Conservation (phyloP, 805 yeast species). For the Ogataea trehaloabstinens region DNA sequence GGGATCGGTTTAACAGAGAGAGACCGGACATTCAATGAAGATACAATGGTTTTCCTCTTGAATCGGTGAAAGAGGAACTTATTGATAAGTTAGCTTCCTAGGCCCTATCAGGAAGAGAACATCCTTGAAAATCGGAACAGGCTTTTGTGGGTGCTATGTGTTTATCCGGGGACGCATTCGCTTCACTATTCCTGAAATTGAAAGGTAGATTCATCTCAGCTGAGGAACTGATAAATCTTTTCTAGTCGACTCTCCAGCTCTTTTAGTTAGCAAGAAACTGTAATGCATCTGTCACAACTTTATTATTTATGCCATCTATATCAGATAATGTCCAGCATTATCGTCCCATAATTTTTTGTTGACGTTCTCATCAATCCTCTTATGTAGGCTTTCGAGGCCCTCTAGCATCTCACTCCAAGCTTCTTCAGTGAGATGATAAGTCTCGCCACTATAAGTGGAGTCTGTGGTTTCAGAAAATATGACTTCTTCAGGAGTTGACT, state of each 20-base stretch:
- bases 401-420: constrained; percentile 18
- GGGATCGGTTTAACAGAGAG: neutral
- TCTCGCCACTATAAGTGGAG: constrained; percentile 8
- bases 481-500: constrained; percentile 1
- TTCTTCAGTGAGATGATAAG: constrained; percentile 7
- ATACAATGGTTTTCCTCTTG: neutral
- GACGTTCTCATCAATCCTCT: constrained; percentile 20
- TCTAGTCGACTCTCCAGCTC: too few relatives aligned
- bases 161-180: neutral
- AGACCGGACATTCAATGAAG: neutral
- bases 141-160: neutral
- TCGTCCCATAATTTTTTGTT: constrained; percentile 23
- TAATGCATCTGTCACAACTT: too few relatives aligned
- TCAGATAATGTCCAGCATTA: constrained; percentile 16
- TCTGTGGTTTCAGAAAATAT: neutral
- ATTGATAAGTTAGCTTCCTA: neutral
- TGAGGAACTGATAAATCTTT: neutral
- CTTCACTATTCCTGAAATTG: neutral
- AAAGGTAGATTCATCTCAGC: neutral
- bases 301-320: too few relatives aligned
- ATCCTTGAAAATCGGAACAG: neutral
- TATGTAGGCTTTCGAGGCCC: constrained; percentile 15
- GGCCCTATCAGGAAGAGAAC: neutral
- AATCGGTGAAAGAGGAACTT: neutral
- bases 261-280: too few relatives aligned